Base-by-base conservation (phyloP, 1,284 basidiomycete species). In the Omphalotus olearius region DNA sequence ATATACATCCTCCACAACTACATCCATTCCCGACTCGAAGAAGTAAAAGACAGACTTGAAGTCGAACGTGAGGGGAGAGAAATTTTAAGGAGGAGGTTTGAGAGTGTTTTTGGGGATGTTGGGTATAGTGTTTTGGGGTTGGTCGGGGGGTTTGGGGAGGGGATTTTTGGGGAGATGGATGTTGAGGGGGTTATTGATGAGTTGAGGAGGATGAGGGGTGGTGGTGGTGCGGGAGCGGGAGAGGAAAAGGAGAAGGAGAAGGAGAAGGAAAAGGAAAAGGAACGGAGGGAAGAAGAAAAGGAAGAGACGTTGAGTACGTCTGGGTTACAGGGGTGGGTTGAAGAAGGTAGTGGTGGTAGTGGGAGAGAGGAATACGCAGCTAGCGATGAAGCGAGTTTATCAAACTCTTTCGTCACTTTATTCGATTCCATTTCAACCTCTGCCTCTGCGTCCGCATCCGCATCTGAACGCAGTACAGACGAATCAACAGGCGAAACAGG, bases 101-200 rank as follows among this genome's bases (percentile, higher is more conserved):
- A 80, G 39, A 84, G 91, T 61, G 93, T 88, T 47, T 87, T 91
- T 59, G 84, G 93, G 56, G 88, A 95, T 64, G 80, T 83, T 43
- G 82, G 83, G 10, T 96, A 86, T 63, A 94, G 90, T 1, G 74
- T 91, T 37, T 82, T 91, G 64, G 85, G 89, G 0, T 78, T 93
- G 30, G 70, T 95, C 7, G 88, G 91, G 0, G 87, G 88, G 0
- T 76, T 96, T 9, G 80, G 84, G 1, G 73, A 81, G 14, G 83
- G 89, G 58, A 77, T 96, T 11, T 70, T 91, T 14, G 69, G 76
- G 25, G 82, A 82, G 43, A 88, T 94, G 82, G 84, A 96, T 60
- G 88, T 96, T 17, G 93, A 96, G 60, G 71, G 73, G 1, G 70
- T 93, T 11, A 93, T 88, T 0, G 69, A 77, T 20, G 85, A 91